These are phyloP conservation scores for Fusarium zealandicum DNA, from an alignment of 2,329 filamentous ascomycete genomes.

Conservation along the genomic window DNA sequence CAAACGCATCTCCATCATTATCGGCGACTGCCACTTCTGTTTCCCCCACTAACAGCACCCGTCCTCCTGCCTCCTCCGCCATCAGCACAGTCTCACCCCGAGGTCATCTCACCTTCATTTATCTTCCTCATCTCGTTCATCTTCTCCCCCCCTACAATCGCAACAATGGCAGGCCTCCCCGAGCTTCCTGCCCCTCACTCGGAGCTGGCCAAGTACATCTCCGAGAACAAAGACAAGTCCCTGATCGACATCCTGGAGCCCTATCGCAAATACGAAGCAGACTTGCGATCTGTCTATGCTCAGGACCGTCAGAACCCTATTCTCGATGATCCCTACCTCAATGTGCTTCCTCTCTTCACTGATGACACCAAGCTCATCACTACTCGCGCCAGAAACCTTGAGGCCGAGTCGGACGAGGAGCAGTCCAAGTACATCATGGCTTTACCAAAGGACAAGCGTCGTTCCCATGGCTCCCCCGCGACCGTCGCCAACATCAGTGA, in stretches of 20 bases:
- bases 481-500: constrained; percentile 71
- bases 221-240: constrained; percentile 59
- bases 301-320: constrained; percentile 68
- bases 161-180: constrained; percentile 50
- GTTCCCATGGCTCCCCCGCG: constrained; percentile 68
- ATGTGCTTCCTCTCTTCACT: constrained; percentile 71
- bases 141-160: not conserved
- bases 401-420: constrained; percentile 64
- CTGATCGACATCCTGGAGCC: constrained; percentile 68
- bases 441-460: constrained; percentile 67
- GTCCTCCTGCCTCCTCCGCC: not conserved
- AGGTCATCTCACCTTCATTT: not conserved
- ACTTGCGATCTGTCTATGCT: constrained; percentile 71
- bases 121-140: not conserved
- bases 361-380: constrained; percentile 63
- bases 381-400: constrained; percentile 67
- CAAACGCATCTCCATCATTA: constrained; percentile 3
- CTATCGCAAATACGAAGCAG: constrained; percentile 72
- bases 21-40: constrained; percentile 10
- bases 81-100: not conserved
- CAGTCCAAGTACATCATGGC: constrained; percentile 74
- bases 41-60: constrained; percentile 14
- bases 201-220: constrained; percentile 61
- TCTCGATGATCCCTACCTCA: constrained; percentile 64
- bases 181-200: constrained; percentile 55